Percentiles rank a stretch among this genome's conserved stretches.
These are phyloP conservation scores for Exophiala alcalophila DNA, from an alignment of 2,329 filamentous ascomycete genomes.

Conservation along the genomic window DNA sequence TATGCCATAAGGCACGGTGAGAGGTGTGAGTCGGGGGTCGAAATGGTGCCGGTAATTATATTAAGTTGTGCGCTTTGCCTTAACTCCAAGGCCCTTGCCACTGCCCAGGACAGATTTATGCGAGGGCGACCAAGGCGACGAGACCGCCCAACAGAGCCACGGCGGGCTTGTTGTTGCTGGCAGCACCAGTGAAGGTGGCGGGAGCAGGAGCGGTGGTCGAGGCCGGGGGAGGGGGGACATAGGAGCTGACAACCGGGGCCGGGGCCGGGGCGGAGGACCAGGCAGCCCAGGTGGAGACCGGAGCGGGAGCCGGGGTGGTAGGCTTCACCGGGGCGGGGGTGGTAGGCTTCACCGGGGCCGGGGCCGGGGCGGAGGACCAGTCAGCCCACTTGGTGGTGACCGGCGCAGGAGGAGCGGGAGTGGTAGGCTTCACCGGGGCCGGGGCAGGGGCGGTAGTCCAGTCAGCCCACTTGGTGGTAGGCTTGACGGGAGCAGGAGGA, in stretches of 20 bases:
- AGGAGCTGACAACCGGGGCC: constrained; percentile 12
- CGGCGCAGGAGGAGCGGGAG: too few species aligned
- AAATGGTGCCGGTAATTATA: constrained; percentile 4
- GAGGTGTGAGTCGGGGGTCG: neutral
- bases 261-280: constrained; percentile 9
- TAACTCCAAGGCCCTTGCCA: constrained; percentile 8
- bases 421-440: constrained; percentile 1
- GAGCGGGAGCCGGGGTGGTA: constrained; percentile 5
- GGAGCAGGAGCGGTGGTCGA: constrained; percentile 13
- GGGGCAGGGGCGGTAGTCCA: constrained; percentile 9
- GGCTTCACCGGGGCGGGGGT: neutral
- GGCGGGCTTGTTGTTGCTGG: constrained; percentile 29
- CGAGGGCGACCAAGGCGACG: constrained; percentile 24
- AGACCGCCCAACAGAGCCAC: constrained; percentile 25
- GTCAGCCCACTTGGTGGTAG: neutral
- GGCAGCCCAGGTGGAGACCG: neutral
- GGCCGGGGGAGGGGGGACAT: constrained; percentile 5
- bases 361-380: constrained; percentile 6
- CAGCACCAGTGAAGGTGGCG: constrained; percentile 24
- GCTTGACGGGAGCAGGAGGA: constrained; percentile 3
- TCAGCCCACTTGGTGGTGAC: constrained; percentile 6
- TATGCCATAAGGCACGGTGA: constrained; percentile 3
- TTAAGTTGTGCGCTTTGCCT: too few species aligned
- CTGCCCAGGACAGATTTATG: constrained; percentile 12
- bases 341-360: neutral